phyloP scores from a whole-genome alignment of 139 green algal genomes.

The Auxenochlorella pyrenoidosa region DNA sequence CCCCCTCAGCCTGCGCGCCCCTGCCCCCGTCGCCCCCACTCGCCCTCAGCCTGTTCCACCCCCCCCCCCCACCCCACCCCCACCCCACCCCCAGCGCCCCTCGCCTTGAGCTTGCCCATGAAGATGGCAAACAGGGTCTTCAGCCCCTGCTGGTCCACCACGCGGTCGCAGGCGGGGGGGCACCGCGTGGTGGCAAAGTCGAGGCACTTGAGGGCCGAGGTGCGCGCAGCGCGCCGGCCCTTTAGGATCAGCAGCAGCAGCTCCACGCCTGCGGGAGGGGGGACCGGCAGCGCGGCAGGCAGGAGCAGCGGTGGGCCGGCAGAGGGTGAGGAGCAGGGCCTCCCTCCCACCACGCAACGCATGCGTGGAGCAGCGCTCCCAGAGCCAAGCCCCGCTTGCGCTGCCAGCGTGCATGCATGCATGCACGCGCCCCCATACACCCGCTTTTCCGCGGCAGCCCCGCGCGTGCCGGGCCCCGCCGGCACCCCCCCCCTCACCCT shows the following conservation, averaged over 20 bases:
- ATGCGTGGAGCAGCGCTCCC: neutral
- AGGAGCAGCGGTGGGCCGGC: too few species aligned
- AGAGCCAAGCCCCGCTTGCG: neutral
- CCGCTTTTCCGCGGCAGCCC: too few species aligned
- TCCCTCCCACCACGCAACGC: too few species aligned
- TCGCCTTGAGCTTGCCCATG: constrained; percentile 90
- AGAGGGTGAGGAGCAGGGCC: too few species aligned
- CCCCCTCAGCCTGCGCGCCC: too few species aligned
- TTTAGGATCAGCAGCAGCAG: constrained; percentile 96
- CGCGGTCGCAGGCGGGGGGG: constrained; percentile 65
- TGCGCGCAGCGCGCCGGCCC: constrained; percentile 68
- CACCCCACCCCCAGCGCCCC: neutral
- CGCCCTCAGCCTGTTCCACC: too few species aligned
- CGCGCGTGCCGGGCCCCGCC: too few species aligned
- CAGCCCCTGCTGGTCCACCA: constrained; percentile 81
- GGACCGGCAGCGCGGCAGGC: too few species aligned
- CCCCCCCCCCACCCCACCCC: too few species aligned
- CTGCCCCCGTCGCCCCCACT: too few species aligned
- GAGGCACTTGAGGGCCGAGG: constrained; percentile 83
- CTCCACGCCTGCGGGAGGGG: constrained; percentile 75
- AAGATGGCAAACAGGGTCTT: constrained; percentile 92
- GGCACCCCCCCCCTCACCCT: neutral
- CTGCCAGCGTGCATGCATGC: too few species aligned
- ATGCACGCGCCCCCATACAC: too few species aligned
- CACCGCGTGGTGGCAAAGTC: constrained; percentile 90